Base-by-base conservation (phyloP, 2,329 filamentous ascomycete genomes). In the Chrysosphaeria jannelii region DNA sequence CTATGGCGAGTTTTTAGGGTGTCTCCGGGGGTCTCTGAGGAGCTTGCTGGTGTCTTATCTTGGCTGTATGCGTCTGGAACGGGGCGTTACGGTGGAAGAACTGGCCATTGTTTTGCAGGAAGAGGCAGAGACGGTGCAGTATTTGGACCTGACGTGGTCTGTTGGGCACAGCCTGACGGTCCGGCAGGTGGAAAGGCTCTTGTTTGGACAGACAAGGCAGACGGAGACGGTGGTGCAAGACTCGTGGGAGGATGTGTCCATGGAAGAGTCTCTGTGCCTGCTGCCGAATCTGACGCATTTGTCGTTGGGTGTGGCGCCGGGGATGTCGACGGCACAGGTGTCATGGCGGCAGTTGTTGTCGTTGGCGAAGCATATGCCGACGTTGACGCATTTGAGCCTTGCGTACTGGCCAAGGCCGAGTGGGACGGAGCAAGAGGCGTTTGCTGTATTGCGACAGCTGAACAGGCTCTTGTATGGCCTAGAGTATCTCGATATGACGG, bases 351-450 rank as follows among this genome's bases (percentile, higher is more conserved):
- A 61, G 17, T 47, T 67, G 4, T 42, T 67, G 13, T 33, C 46
- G 2, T 37, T 67, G n/a, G 49, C 57, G 0, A 36, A 44, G 8
- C 57, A 53, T 31, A 36, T 62, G 5, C 47, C 47, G 1, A 50
- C 46, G 9, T 39, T 67, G 19, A 67, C 61, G 2, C 59, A 67
- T 33, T 43, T 67, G 19, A 61, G 52, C 30, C 45, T 67, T 5
- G 57, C 59, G 10, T 56, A 53, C 35, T 67, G 62, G 62, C 61
- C 62, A 2, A 48, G 51, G 23, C 62, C 62, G 2, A 50, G 48
- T 10, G 39, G 61, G n/a, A 58, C 57, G 2, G 54, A 55, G 6
- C 53, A 55, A 13, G 61, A 66, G 36, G 55, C 58, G 0, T 47
- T 62, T 5, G 37, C 57, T 10, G 39, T 66, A 3, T 39, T 67